phyloP scores from a whole-genome alignment of 768 basidiomycete species.

The Thelephora aurantiotincta region DNA sequence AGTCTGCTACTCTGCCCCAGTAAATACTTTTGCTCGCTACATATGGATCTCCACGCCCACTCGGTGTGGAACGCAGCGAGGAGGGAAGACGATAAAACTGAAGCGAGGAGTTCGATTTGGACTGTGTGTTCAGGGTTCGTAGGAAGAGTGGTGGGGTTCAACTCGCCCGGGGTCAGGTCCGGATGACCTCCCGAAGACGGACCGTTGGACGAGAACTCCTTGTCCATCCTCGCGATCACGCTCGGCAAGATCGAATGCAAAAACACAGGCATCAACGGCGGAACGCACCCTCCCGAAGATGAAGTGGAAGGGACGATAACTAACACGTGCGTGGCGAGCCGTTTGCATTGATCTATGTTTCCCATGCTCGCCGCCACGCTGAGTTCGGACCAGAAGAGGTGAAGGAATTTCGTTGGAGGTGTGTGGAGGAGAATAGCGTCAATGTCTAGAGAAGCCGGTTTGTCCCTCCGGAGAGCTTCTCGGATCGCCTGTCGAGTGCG shows the following conservation, averaged over 20 bases:
- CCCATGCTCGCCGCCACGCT: conserved; percentile 36
- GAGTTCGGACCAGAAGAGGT: conserved; percentile 57
- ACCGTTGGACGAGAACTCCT: neutral
- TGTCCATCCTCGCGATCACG: conserved; percentile 41
- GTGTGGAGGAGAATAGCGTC: conserved; percentile 46
- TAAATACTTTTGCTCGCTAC: conserved; percentile 31
- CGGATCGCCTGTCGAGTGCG: conserved; percentile 36
- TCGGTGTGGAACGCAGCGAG: conserved; percentile 60
- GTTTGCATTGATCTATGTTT: conserved; percentile 46
- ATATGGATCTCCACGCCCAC: conserved; percentile 43
- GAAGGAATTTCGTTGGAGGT: conserved; percentile 47
- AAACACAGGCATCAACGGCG: conserved; percentile 65
- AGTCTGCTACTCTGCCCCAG: conserved; percentile 50
- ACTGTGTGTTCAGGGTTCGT: conserved; percentile 38
- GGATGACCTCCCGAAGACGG: no score
- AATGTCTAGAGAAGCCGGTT: conserved; percentile 51
- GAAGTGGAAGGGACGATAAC: conserved; percentile 40
- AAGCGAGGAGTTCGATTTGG: conserved; percentile 48
- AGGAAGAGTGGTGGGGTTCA: conserved; percentile 10
- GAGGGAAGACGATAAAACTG: conserved; percentile 48
- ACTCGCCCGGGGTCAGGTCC: neutral
- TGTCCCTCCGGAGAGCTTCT: conserved; percentile 44
- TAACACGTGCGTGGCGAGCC: conserved; percentile 55
- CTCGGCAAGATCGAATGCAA: conserved; percentile 52
- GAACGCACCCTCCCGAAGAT: conserved; percentile 12